phyloP scores from a whole-genome alignment of 345 rosid genomes.

The Firmiana major region DNA sequence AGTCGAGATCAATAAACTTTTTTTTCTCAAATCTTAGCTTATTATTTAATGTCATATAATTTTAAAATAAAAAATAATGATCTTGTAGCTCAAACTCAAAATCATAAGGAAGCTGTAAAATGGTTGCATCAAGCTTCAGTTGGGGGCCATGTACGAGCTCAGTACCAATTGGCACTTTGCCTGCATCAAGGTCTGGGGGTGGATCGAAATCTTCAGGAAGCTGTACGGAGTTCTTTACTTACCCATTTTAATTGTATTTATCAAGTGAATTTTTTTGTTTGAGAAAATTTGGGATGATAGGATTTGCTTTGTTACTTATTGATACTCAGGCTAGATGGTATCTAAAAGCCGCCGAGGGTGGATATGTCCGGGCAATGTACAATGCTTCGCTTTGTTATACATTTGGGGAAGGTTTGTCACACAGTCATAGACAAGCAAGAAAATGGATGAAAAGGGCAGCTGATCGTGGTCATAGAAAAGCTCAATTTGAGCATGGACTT shows the following conservation, averaged over 20 bases:
- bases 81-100: slow-evolving; percentile 60
- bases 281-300: not conserved
- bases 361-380: slow-evolving; percentile 89
- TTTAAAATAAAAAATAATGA: not conserved
- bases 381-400: slow-evolving; percentile 69
- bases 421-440: slow-evolving; percentile 48
- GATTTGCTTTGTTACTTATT: not conserved
- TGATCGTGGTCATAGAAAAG: slow-evolving; percentile 79
- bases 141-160: slow-evolving; percentile 70
- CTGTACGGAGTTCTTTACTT: slow-evolving; percentile 40
- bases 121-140: slow-evolving; percentile 65
- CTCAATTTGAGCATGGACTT: slow-evolving; percentile 90
- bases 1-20: not conserved
- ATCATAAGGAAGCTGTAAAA: slow-evolving; percentile 52
- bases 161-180: slow-evolving; percentile 85
- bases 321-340: slow-evolving; percentile 65
- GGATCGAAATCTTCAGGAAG: slow-evolving; percentile 50
- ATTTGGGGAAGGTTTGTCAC: slow-evolving; percentile 71
- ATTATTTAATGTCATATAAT: not conserved
- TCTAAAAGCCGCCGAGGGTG: slow-evolving; percentile 81
- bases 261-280: not conserved
- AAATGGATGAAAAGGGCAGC: slow-evolving; percentile 98
- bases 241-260: not conserved
- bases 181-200: slow-evolving; percentile 63
- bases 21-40: not conserved